Evolutionary conservation across 768 basidiomycete species (phyloP), one percentile per base, ranked within the genome.

Genomic region (Phanerochaete carnosa): DNA sequence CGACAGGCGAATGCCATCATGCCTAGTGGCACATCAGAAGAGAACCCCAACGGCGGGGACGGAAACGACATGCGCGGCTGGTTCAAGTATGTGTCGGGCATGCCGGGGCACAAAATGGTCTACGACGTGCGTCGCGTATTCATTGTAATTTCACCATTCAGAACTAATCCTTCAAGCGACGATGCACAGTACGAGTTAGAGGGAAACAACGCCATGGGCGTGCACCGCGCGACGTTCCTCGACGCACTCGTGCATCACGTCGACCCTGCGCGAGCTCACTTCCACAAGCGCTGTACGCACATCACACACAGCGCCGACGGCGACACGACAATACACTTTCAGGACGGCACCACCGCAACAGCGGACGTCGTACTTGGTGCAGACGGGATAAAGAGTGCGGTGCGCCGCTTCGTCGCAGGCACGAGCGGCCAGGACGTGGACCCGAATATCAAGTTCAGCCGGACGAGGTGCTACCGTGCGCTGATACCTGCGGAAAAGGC

Each of bases 401-500:
- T 76, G 19, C 78, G 83, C 39, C 63, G 62, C 43, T 73, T 70
- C 54, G 76, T 84, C 16, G 65, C 72, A 2, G 74, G 70, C n/a
- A 67, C 65, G 1, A 61, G 62, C 19, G 74, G 70, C 19, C 66
- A 64, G 1, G 63, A 63, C 15, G 55, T 65, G 12, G 57, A 61
- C 23, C 68, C 68, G 37, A 60, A 67, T 45, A 68, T 79, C 12
- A 68, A 68, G 16, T 86, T 79, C 68, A 79, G 79, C 22, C 77
- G 79, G 58, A 77, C 76, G 2, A 73, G 77, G 33, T 81, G 80
- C 3, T 84, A 82, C 67, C 79, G 84, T 45, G 79, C 77, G 0
- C 63, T 86, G 9, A 70, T 86, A 15, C 73, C 79, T 11, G 66
- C 70, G 25, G 73, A 78, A 25, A 66, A 68, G 15, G 67, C 85